phyloP scores from a whole-genome alignment of 768 basidiomycete genomes.

The Cubamyces lactineus region DNA sequence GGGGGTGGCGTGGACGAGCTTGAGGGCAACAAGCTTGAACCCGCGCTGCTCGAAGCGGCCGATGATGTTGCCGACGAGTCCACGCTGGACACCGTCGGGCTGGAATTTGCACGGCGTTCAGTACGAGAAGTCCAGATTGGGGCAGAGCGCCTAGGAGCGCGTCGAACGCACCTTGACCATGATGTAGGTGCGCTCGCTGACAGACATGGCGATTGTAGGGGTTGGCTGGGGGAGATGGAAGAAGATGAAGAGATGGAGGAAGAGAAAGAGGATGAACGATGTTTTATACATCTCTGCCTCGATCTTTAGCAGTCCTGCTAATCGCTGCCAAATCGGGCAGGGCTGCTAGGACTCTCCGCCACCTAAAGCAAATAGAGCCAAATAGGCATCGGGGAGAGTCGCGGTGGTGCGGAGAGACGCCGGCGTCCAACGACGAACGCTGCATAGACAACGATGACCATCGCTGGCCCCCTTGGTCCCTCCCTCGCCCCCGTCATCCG shows the following conservation, averaged over 20 bases:
- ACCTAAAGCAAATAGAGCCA: constrained; percentile 46
- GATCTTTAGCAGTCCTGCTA: constrained; percentile 23
- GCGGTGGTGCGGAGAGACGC: constrained; percentile 17
- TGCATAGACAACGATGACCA: constrained; percentile 35
- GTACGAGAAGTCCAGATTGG: not conserved
- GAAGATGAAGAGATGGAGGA: constrained; percentile 34
- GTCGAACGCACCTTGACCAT: constrained; percentile 86
- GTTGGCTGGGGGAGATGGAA: constrained; percentile 32
- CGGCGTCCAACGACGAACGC: constrained; percentile 15
- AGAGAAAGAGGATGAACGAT: constrained; percentile 24
- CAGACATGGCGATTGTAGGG: constrained; percentile 57
- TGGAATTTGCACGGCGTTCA: constrained; percentile 35
- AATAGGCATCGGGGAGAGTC: constrained; percentile 39
- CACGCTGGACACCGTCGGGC: constrained; percentile 99
- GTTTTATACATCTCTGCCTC: constrained; percentile 34
- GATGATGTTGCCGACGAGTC: constrained; percentile 95
- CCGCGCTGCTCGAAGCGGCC: constrained; percentile 96
- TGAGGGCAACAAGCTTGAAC: constrained; percentile 95
- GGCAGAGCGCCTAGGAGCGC: constrained; percentile 7
- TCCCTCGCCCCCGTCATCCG: constrained; percentile 80
- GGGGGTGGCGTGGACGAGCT: constrained; percentile 79
- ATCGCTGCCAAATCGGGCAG: constrained; percentile 31
- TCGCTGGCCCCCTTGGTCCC: constrained; percentile 67
- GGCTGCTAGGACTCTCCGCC: constrained; percentile 22
- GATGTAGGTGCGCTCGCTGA: constrained; percentile 92